These are phyloP conservation scores for Leishmania turanica DNA, from an alignment of 208 protist genomes.

Conservation along the genomic window DNA sequence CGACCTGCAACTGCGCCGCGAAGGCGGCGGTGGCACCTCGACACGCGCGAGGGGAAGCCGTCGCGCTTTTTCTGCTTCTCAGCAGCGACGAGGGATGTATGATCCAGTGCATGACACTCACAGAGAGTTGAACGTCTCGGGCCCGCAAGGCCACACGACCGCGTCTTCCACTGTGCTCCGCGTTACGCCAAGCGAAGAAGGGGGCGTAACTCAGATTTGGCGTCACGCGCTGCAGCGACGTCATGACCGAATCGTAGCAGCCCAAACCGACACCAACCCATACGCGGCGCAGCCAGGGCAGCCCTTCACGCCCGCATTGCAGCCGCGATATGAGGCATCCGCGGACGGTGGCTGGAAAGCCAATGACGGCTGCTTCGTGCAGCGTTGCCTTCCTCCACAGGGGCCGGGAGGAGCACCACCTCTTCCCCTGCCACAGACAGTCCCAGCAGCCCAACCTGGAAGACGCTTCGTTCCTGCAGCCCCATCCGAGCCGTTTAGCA, in stretches of 20 bases:
- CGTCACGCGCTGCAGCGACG: slow-evolving; percentile 32
- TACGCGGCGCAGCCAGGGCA: neutral
- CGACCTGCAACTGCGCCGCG: slow-evolving; percentile 42
- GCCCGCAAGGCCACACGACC: neutral
- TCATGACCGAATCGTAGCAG: neutral
- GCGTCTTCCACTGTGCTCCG: slow-evolving; percentile 1
- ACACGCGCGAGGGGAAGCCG: slow-evolving; percentile 1
- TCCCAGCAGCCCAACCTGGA: neutral
- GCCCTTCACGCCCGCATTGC: neutral
- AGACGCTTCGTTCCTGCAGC: neutral
- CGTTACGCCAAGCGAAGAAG: slow-evolving; percentile 44
- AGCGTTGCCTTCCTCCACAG: neutral
- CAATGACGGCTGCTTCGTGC: neutral
- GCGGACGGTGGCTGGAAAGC: neutral
- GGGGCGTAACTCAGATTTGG: slow-evolving; percentile 60
- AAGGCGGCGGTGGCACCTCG: slow-evolving; percentile 7
- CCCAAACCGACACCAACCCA: no score
- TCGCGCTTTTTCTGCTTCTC: neutral
- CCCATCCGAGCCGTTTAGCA: neutral
- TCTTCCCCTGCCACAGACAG: neutral
- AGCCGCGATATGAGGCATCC: neutral
- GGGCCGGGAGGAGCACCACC: neutral
- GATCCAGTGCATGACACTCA: neutral
- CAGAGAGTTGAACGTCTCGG: neutral
- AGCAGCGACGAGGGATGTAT: neutral